These are phyloP conservation scores for Begonia fuchsioides DNA, from an alignment of 306 rosid species.

Conservation along the genomic window DNA sequence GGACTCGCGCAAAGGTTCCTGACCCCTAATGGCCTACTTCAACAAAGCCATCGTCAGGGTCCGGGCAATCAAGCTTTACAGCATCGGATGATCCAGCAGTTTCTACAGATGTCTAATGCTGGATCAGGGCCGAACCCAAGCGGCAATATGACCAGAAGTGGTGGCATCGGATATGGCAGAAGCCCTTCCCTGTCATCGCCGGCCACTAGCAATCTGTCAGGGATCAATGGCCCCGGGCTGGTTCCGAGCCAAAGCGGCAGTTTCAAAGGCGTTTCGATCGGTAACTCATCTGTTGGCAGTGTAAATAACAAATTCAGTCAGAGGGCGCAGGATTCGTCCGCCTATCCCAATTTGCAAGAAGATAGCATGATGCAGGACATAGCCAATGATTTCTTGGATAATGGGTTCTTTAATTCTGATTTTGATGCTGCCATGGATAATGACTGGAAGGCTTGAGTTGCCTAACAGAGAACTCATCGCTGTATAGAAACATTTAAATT, in stretches of 20 bases:
- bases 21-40: constrained; percentile 37
- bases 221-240: constrained; percentile 34
- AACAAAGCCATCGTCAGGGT: constrained; percentile 45
- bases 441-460: background rate
- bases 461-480: background rate
- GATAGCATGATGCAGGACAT: too few relatives aligned
- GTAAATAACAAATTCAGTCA: constrained; percentile 57
- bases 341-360: too few relatives aligned
- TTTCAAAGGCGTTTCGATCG: constrained; percentile 72
- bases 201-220: too few relatives aligned
- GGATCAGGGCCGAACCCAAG: constrained; percentile 4
- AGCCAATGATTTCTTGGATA: background rate
- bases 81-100: constrained; percentile 70
- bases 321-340: constrained; percentile 44
- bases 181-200: constrained; percentile 23
- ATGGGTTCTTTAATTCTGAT: background rate
- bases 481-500: background rate
- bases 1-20: constrained; percentile 8
- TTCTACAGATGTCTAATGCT: constrained; percentile 52
- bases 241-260: constrained; percentile 67
- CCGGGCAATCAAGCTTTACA: constrained; percentile 44
- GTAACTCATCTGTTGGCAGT: constrained; percentile 40
- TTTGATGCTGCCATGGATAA: background rate
- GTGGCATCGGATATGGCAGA: constrained; percentile 38
- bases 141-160: constrained; percentile 35